These are phyloP conservation scores for Wickerhamomyces sp. DNA, from an alignment of 1,139 yeast genomes.

Conservation along the genomic window DNA sequence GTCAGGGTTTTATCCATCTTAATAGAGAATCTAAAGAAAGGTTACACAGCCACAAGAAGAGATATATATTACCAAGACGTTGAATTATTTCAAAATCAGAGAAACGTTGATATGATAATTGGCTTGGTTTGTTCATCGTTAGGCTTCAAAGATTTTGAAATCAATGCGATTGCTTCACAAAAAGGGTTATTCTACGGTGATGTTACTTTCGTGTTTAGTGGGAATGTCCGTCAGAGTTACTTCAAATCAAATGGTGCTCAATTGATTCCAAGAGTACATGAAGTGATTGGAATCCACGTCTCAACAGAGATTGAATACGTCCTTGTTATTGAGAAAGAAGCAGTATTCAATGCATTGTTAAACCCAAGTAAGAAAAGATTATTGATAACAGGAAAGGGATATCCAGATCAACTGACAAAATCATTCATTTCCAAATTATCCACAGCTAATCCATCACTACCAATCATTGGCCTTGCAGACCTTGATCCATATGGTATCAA, in stretches of 20 bases:
- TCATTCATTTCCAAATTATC: constrained; percentile 49
- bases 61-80: constrained; percentile 68
- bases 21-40: constrained; percentile 20
- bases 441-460: constrained; percentile 42
- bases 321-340: constrained; percentile 66
- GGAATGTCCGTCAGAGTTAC: constrained; percentile 15
- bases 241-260: constrained; percentile 10
- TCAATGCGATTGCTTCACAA: constrained; percentile 54
- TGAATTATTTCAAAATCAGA: constrained; percentile 45
- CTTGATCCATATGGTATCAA: constrained; percentile 70
- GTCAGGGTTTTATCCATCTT: constrained; percentile 10
- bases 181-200: constrained; percentile 55
- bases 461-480: constrained; percentile 44
- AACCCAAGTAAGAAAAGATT: constrained; percentile 20
- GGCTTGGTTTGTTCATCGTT: constrained; percentile 9
- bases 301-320: constrained; percentile 27
- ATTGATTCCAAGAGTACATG: constrained; percentile 27
- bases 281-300: constrained; percentile 17
- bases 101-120: background rate
- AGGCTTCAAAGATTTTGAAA: constrained; percentile 27
- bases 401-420: constrained; percentile 65
- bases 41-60: constrained; percentile 43
- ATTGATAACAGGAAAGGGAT: constrained; percentile 63
- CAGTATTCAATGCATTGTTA: constrained; percentile 37
- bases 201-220: constrained; percentile 20